phyloP scores from a whole-genome alignment of 2,329 filamentous ascomycete genomes.

The Ceratocystis variospora region DNA sequence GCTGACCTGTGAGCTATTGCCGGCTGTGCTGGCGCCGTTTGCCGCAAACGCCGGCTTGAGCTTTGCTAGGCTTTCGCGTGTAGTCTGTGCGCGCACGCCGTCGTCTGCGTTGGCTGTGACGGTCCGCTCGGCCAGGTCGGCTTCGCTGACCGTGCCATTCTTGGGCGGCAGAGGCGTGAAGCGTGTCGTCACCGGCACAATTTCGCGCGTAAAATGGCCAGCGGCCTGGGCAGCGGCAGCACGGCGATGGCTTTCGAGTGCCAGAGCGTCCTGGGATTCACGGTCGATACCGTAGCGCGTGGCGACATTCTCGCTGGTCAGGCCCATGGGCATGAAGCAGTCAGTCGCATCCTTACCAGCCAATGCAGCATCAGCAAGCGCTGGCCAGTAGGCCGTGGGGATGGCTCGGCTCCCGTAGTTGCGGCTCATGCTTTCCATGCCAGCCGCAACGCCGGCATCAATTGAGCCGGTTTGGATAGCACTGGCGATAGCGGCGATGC shows the following conservation, averaged over 20 bases:
- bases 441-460: constrained; percentile 63
- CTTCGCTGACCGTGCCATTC: constrained; percentile 34
- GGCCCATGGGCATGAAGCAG: constrained; percentile 88
- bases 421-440: constrained; percentile 92
- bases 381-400: constrained; percentile 66
- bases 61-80: constrained; percentile 54
- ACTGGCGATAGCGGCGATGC: constrained; percentile 60
- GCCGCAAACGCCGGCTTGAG: constrained; percentile 76
- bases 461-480: constrained; percentile 63
- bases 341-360: constrained; percentile 57
- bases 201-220: constrained; percentile 64
- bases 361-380: constrained; percentile 43
- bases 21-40: constrained; percentile 67
- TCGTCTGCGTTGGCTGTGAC: constrained; percentile 67
- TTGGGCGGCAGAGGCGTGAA: constrained; percentile 43
- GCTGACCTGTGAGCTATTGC: constrained; percentile 73
- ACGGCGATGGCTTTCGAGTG: constrained; percentile 57
- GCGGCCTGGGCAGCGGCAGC: constrained; percentile 55
- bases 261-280: constrained; percentile 71
- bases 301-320: constrained; percentile 82
- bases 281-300: constrained; percentile 58
- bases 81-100: constrained; percentile 58
- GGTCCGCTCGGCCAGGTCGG: constrained; percentile 21
- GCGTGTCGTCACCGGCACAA: constrained; percentile 52
- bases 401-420: constrained; percentile 83